Conservation (phyloP, 306 rosid genomes). For the Canavalia ensiformis region DNA sequence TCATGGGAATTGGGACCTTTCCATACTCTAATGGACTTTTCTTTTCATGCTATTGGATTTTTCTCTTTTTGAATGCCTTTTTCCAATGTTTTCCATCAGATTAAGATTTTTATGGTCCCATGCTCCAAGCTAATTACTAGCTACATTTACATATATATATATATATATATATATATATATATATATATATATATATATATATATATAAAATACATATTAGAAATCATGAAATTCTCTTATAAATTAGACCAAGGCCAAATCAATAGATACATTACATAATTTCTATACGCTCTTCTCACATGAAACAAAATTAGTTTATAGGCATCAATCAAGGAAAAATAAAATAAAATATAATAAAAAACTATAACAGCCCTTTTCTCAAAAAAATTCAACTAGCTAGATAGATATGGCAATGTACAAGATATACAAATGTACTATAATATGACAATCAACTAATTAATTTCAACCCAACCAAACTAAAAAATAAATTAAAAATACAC, state of each 20-base stretch:
- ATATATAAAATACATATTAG: not conserved
- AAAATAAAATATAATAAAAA: not conserved
- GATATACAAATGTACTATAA: constrained; percentile 39
- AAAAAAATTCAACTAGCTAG: constrained; percentile 45
- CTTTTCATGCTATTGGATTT: constrained; percentile 47
- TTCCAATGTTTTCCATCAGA: constrained; percentile 46
- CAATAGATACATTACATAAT: constrained; percentile 42
- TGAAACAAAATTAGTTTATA: constrained; percentile 5
- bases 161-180: too few relatives aligned
- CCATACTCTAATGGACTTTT: constrained; percentile 48
- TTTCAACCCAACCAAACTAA: constrained; percentile 44
- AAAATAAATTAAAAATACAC: constrained; percentile 39
- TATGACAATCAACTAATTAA: constrained; percentile 45
- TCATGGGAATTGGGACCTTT: constrained; percentile 68
- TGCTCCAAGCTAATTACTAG: constrained; percentile 38
- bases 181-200: too few relatives aligned
- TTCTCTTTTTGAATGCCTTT: constrained; percentile 50
- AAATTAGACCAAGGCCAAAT: constrained; percentile 34
- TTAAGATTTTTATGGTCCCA: constrained; percentile 53
- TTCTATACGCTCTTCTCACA: not conserved
- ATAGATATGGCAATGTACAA: constrained; percentile 55
- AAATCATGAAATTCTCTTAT: not conserved
- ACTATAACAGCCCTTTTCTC: constrained; percentile 12
- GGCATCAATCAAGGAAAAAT: constrained; percentile 2
- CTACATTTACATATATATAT: not conserved